These are phyloP conservation scores for Halophytophthora batemanensis DNA, from an alignment of 352 stramenopile species.

Conservation along the genomic window DNA sequence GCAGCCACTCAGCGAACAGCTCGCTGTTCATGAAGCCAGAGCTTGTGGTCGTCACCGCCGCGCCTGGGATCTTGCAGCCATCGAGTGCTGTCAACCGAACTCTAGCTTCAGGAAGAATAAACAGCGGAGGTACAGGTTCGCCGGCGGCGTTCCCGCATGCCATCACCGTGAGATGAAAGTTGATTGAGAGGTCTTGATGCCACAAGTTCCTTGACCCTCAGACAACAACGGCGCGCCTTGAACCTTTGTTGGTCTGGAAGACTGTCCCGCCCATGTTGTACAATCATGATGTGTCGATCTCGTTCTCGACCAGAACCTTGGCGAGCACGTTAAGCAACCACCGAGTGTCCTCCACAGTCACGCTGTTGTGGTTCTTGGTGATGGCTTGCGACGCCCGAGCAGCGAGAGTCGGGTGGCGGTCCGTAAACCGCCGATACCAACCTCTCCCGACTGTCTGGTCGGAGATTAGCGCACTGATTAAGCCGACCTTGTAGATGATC, in stretches of 20 bases:
- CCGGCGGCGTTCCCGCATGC: background rate
- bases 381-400: background rate
- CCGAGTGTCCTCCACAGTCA: background rate
- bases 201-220: background rate
- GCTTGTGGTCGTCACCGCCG: background rate
- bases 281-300: background rate
- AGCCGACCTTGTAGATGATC: too few relatives aligned
- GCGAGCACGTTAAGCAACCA: background rate
- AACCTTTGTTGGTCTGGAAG: background rate
- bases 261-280: background rate
- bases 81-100: background rate
- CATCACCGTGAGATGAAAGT: background rate
- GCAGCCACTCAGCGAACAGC: background rate
- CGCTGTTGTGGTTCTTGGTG: background rate
- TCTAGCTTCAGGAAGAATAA: background rate
- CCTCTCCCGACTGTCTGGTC: too few relatives aligned
- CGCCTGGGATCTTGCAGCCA: background rate
- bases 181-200: background rate
- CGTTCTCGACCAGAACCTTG: background rate
- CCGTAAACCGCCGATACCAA: too few relatives aligned
- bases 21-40: background rate
- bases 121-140: background rate
- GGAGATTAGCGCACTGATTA: too few relatives aligned
- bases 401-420: background rate
- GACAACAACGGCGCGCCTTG: background rate